These are phyloP conservation scores for Diaporthe australafricana DNA, from an alignment of 2,329 filamentous ascomycete genomes.

Conservation along the genomic window DNA sequence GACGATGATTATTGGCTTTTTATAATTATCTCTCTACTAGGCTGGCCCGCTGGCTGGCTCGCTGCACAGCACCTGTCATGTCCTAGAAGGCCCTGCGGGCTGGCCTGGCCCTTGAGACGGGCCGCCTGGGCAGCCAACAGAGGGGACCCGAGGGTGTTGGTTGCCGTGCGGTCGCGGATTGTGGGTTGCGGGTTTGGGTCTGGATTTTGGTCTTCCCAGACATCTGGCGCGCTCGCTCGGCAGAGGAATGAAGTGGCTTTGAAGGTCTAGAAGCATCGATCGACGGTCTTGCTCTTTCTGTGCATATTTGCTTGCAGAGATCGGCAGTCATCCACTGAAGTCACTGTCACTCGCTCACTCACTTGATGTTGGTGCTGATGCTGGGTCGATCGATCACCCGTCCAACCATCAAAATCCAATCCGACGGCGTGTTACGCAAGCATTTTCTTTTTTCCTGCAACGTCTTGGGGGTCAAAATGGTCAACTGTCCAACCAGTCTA, in stretches of 20 bases:
- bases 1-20: background rate
- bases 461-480: background rate
- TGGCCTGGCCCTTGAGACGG: conserved; percentile 13
- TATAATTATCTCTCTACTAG: background rate
- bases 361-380: background rate
- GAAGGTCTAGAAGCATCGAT: conserved; percentile 34
- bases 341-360: background rate
- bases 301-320: conserved; percentile 24
- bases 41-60: no score
- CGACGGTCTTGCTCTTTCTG: conserved; percentile 19
- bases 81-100: background rate
- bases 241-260: conserved; percentile 24
- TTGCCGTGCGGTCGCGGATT: no score
- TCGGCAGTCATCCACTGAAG: conserved; percentile 5
- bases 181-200: background rate
- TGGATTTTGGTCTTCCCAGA: background rate
- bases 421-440: conserved; percentile 1
- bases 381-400: background rate
- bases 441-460: conserved; percentile 8
- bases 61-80: conserved; percentile 8
- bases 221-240: conserved; percentile 9
- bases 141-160: no score
- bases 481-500: background rate
- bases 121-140: conserved; percentile 10
- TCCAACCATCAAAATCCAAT: background rate